Percentiles rank a stretch among this genome's conserved stretches.
Evolutionary conservation across 2,329 filamentous ascomycete species (phyloP).

Genomic region (Neonectria faginata): DNA sequence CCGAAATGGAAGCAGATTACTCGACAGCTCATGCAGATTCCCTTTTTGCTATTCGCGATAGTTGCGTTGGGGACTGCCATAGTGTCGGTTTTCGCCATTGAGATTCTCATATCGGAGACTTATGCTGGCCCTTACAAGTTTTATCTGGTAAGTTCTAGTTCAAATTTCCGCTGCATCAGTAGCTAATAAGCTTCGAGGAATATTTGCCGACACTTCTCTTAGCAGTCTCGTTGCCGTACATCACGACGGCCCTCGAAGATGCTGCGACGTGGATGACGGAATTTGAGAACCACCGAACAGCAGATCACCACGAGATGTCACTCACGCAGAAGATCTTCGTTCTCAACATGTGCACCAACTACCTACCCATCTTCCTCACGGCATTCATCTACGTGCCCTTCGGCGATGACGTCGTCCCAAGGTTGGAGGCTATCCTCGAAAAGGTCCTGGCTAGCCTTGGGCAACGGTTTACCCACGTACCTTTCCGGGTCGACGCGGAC

Average conservation of each 20-base stretch:
- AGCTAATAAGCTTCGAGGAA: slow-evolving; percentile 58
- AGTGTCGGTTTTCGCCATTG: slow-evolving; percentile 76
- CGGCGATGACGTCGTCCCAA: slow-evolving; percentile 74
- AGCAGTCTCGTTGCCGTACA: slow-evolving; percentile 73
- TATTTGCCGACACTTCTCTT: slow-evolving; percentile 79
- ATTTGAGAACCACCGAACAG: slow-evolving; percentile 81
- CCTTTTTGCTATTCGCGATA: slow-evolving; percentile 72
- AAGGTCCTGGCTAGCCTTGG: slow-evolving; percentile 59
- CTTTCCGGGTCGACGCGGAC: slow-evolving; percentile 74
- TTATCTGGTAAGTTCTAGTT: slow-evolving; percentile 64
- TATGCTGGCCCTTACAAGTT: slow-evolving; percentile 77
- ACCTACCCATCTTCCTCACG: slow-evolving; percentile 79
- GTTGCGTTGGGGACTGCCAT: slow-evolving; percentile 74
- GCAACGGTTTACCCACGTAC: slow-evolving; percentile 62
- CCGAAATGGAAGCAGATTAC: slow-evolving; percentile 72
- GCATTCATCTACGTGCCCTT: slow-evolving; percentile 86
- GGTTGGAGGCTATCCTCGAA: slow-evolving; percentile 70
- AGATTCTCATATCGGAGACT: slow-evolving; percentile 80
- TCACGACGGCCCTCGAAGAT: slow-evolving; percentile 71
- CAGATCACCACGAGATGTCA: slow-evolving; percentile 75
- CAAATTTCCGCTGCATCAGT: background rate
- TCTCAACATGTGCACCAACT: slow-evolving; percentile 84
- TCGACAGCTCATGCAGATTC: slow-evolving; percentile 75
- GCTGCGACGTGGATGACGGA: slow-evolving; percentile 73
- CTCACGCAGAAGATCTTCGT: slow-evolving; percentile 81